Evolutionary conservation across 345 rosid genomes (phyloP), one percentile per base, ranked within the genome.

Genomic region (Clarkia xantiana): DNA sequence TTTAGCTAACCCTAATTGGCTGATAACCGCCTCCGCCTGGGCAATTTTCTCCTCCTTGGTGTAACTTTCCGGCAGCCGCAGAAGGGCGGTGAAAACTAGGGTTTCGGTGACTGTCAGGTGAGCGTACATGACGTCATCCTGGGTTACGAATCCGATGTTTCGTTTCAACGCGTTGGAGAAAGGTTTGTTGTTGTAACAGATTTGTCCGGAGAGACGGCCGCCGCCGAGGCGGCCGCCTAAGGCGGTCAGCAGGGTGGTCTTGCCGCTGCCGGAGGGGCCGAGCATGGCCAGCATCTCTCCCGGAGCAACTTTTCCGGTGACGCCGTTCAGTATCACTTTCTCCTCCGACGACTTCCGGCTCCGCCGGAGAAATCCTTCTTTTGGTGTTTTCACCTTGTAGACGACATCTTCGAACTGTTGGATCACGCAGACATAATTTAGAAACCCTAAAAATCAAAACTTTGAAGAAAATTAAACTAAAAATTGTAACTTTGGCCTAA

Each of bases 261-360:
- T 81, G 40, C 83, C 83, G 14, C 81, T 70, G 16, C 81, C 79
- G 0, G 87, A 80, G 1, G 83, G 87, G 9, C 87, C 77, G 12
- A 80, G 58, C 68, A 77, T 64, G 14, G 74, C 83, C 2, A 77
- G 49, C 70, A 72, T 64, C 53, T 80, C 87, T 3, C 77, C 77
- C 0, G 77, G 79, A 11, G 20, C 40, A 14, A 70, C 77, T 6
- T 36, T 34, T 8, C 83, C 81, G 5, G 67, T 52, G 36, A 74
- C 42, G 38, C 75, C 79, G 16, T 70, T 77, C 44, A 80, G 47
- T 22, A 77, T 80, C 52, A 57, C 17, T 52, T 68, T 76, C 48
- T 74, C 75, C n/a, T 65, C 69, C 1, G 62, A n/a, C 1, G 62
- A n/a, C 11, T 49, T 51, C 9, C 3, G 25, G 4, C 51, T 55